These are phyloP conservation scores for Cutaneotrichosporon daszewskae DNA, from an alignment of 1,284 basidiomycete genomes.

Conservation along the genomic window DNA sequence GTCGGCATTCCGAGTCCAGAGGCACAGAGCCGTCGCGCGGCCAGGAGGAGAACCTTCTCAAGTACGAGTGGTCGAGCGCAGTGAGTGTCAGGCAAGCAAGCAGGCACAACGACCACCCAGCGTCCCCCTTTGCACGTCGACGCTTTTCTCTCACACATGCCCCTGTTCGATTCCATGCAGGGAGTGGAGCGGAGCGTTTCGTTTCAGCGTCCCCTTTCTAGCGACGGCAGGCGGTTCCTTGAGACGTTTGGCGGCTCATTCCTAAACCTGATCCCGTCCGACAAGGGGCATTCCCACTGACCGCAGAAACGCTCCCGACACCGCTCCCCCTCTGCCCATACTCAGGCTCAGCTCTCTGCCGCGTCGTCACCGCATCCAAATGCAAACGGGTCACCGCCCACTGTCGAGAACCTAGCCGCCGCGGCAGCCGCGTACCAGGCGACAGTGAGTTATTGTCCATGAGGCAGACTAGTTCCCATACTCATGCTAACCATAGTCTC, in stretches of 20 bases:
- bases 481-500: neutral
- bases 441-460: conserved; percentile 3
- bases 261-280: neutral
- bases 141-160: neutral
- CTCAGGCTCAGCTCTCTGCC: neutral
- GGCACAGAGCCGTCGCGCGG: conserved; percentile 24
- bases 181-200: too few relatives aligned
- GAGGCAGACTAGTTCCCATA: neutral
- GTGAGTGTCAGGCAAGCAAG: conserved; percentile 3
- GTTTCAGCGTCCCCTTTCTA: neutral
- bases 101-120: neutral
- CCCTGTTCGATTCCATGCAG: too few relatives aligned
- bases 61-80: conserved; percentile 20
- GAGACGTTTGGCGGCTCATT: neutral
- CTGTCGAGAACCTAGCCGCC: conserved; percentile 19
- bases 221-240: neutral
- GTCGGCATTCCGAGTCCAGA: neutral
- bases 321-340: conserved; percentile 7
- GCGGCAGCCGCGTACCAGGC: conserved; percentile 17
- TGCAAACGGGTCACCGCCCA: conserved; percentile 2
- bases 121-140: neutral
- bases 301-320: conserved; percentile 15
- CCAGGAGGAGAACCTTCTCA: conserved; percentile 35
- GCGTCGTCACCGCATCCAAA: conserved; percentile 6
- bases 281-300: neutral